A percentile compares a stretch with the other conserved stretches of the same genome.
These are phyloP conservation scores for Nothophytophthora sp. DNA, from an alignment of 352 stramenopile species.

Conservation along the genomic window DNA sequence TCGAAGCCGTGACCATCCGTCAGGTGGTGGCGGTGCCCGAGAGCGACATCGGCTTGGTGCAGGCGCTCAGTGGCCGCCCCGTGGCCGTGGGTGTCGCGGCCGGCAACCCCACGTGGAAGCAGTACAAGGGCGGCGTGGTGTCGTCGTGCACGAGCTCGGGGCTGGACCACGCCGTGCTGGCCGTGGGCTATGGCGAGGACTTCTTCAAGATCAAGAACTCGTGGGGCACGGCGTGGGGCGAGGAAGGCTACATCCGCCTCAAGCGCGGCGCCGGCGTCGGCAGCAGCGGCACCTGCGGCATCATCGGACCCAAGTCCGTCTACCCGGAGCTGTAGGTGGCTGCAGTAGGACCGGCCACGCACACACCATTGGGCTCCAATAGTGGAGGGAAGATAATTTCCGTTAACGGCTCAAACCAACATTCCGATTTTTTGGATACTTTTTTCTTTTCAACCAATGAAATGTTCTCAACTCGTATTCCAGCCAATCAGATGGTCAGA, in stretches of 20 bases:
- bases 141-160: constrained; percentile 73
- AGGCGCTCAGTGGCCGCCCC: constrained; percentile 90
- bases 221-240: constrained; percentile 94
- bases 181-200: constrained; percentile 92
- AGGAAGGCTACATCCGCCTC: constrained; percentile 94
- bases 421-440: constrained; percentile 8
- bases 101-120: constrained; percentile 95
- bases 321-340: constrained; percentile 57
- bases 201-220: constrained; percentile 99
- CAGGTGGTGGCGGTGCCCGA: constrained; percentile 65
- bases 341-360: no score
- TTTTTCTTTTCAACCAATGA: constrained; percentile 6
- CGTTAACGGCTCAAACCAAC: constrained; percentile 18
- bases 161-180: constrained; percentile 98
- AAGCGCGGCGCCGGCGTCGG: constrained; percentile 66
- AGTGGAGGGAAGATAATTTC: no score
- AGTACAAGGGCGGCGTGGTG: constrained; percentile 96
- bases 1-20: constrained; percentile 32
- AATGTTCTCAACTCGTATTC: constrained; percentile 7
- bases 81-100: constrained; percentile 96
- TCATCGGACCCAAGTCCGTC: constrained; percentile 59
- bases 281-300: constrained; percentile 44
- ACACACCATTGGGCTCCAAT: no score
- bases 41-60: constrained; percentile 76
- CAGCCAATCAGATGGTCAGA: background rate